Base-by-base conservation (phyloP, 257 asterid species). In the Fraxinus americana region DNA sequence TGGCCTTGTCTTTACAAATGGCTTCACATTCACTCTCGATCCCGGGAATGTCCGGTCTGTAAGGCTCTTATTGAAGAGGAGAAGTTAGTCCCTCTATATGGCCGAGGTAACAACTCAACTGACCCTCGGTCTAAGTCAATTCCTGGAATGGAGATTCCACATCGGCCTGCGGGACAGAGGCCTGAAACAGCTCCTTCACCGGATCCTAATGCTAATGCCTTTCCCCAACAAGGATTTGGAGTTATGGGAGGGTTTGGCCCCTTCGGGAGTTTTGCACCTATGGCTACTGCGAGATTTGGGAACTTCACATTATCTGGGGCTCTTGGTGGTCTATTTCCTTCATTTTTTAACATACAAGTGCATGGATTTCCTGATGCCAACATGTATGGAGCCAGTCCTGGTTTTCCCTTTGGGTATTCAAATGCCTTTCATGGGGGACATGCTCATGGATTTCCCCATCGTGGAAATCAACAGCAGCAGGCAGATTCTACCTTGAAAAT, bases 401-500 rank as follows among this genome's bases (percentile, higher is more conserved):
- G 97, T 73, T 85, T 87, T 72, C 91, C 89, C 1, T 82, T 83
- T 9, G 98, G 96, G 68, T 85, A 84, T 76, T 30, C 90, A 5
- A 85, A 85, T 75, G 10, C 84, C 12, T 88, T 87, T 63, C 94
- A 86, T 35, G 90, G 91, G 12, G 93, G 85, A 11, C 90, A 82
- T 29, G 85, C 82, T 9, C 90, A 83, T n/a, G 85, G 88, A 74
- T 82, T 84, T 59, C 88, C 88, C 39, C 89, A 79, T 13, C 91
- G 81, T 29, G 83, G 83, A 61, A 83, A 75, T 82, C 97, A 88
- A 77, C 93, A 94, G 72, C 91, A 89, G 80, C 94, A 89, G 86
- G 92, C 92, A 0, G 95, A 91, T 85, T 86, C 90, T 69, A 80
- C 87, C 16, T 72, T 92, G 82, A 92, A 89, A 91, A 45, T 88